These are phyloP conservation scores for Beauveria sp. DNA, from an alignment of 2,329 filamentous ascomycete genomes.

Conservation along the genomic window DNA sequence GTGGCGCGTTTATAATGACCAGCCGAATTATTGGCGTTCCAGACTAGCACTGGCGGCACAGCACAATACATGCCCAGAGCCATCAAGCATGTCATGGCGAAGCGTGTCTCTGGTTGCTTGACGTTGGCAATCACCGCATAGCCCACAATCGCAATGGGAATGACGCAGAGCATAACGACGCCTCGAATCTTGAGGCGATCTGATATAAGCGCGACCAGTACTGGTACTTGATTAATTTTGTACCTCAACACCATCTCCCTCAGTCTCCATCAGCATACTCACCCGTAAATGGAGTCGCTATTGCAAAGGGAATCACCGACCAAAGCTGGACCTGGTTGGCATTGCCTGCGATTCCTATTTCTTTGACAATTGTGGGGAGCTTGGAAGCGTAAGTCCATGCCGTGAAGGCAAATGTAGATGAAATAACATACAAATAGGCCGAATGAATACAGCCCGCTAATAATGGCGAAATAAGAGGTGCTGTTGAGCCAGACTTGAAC, in stretches of 20 bases:
- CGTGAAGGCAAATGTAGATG: neutral
- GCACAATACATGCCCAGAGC: constrained; percentile 56
- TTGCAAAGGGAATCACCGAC: constrained; percentile 57
- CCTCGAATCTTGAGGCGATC: constrained; percentile 54
- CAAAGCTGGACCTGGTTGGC: constrained; percentile 53
- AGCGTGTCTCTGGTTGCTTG: constrained; percentile 43
- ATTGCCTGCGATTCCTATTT: constrained; percentile 44
- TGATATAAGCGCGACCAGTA: constrained; percentile 48
- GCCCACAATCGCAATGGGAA: constrained; percentile 57
- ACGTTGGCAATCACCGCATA: constrained; percentile 57
- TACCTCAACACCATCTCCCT: too few species aligned
- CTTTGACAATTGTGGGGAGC: constrained; percentile 57
- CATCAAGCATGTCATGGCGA: constrained; percentile 62
- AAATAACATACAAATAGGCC: constrained; percentile 48
- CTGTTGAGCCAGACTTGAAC: constrained; percentile 57
- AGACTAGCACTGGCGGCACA: constrained; percentile 55
- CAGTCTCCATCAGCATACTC: constrained; percentile 10
- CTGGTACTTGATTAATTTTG: constrained; percentile 16
- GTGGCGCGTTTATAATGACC: constrained; percentile 65
- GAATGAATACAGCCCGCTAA: constrained; percentile 54
- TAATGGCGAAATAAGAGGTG: constrained; percentile 51
- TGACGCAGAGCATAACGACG: constrained; percentile 52
- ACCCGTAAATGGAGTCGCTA: constrained; percentile 49
- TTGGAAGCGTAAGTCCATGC: constrained; percentile 17
- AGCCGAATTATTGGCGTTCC: constrained; percentile 61